A percentile compares a stretch with the other conserved stretches of the same genome.
These are phyloP conservation scores for Calonectria hongkongensis DNA, from an alignment of 2,329 filamentous ascomycete species.

Conservation along the genomic window DNA sequence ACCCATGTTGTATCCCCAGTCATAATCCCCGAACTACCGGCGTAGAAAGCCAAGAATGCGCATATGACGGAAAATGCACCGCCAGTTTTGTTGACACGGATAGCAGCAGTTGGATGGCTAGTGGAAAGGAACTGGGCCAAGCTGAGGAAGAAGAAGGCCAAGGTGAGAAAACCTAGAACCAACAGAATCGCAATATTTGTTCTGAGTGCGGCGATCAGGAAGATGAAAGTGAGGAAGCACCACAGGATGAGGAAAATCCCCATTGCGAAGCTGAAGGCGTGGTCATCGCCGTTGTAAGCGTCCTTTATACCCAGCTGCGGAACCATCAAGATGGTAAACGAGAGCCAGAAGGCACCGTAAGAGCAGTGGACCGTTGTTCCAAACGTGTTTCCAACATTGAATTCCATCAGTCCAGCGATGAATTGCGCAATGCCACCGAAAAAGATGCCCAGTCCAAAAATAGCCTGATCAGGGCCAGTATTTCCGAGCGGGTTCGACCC, in stretches of 20 bases:
- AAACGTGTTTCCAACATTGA: constrained; percentile 76
- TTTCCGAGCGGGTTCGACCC: constrained; percentile 57
- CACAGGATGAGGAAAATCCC: constrained; percentile 76
- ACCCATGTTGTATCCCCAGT: constrained; percentile 64
- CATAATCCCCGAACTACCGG: constrained; percentile 64
- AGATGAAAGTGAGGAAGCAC: constrained; percentile 75
- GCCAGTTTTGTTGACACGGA: constrained; percentile 66
- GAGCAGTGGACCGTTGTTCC: constrained; percentile 77
- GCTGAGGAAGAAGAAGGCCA: constrained; percentile 76
- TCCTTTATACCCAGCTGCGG: constrained; percentile 70
- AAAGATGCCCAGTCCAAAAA: constrained; percentile 61
- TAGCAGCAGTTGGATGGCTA: constrained; percentile 60
- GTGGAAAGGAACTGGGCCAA: constrained; percentile 72
- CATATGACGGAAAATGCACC: constrained; percentile 62
- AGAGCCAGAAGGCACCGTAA: constrained; percentile 78
- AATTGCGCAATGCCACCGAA: constrained; percentile 82
- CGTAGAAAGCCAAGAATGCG: constrained; percentile 63
- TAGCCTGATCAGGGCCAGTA: constrained; percentile 60
- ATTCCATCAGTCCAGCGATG: constrained; percentile 77
- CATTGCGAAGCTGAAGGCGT: constrained; percentile 69
- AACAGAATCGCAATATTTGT: constrained; percentile 76
- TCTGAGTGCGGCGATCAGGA: constrained; percentile 73
- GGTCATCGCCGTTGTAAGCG: constrained; percentile 63
- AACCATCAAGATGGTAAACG: constrained; percentile 74
- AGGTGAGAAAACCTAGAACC: constrained; percentile 74